Base-by-base conservation (phyloP, 805 yeast genomes). In the Hanseniaspora singularis region DNA sequence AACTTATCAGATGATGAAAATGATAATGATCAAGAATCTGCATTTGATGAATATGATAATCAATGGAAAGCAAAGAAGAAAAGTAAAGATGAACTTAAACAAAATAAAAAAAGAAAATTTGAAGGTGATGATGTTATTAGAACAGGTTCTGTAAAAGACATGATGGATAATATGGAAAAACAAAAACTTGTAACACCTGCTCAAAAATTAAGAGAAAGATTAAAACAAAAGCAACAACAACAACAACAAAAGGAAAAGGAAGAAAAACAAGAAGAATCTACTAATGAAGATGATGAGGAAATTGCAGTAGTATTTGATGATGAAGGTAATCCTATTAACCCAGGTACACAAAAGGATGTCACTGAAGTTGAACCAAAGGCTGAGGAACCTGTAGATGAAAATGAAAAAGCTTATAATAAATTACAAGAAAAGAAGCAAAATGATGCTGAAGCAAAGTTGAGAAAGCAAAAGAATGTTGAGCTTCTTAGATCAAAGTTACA, bases 31-130 rank as follows among this genome's bases (percentile, higher is more conserved):
- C n/a, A 20, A 18, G 38, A 42, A 15, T 19, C 32, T 15, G 26
- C 27, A 4, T 43, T 43, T 43, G 41, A 38, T 18, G 48, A 43
- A 28, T 43, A 41, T 23, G 23, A 48, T 16, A 48, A 80, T 44
- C 96, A 89, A 64, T 88, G 96, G 96, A 79, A 80, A 55, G 81
- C 79, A 55, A 83, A 78, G 66, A 85, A 86, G 67, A 74, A 79
- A 64, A 63, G 76, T 26, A 82, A 81, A 55, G 75, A 71, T 46
- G 86, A 84, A 53, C 63, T 69, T 18, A 74, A 69, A 53, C 69
- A 66, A 44, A 77, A 74, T 52, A 82, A 81, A 59, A 67, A 74
- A 53, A 74, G 76, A 49, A 88, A 87, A 61, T 69, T 88, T 50
- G 87, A 86, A 59, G 95, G 95, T 0, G 71, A 70, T 20, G 59